Percentiles rank a stretch among this genome's conserved stretches.
Evolutionary conservation across 192 early-diverging fungal genomes (phyloP).

Genomic region (Mortierella claussenii): DNA sequence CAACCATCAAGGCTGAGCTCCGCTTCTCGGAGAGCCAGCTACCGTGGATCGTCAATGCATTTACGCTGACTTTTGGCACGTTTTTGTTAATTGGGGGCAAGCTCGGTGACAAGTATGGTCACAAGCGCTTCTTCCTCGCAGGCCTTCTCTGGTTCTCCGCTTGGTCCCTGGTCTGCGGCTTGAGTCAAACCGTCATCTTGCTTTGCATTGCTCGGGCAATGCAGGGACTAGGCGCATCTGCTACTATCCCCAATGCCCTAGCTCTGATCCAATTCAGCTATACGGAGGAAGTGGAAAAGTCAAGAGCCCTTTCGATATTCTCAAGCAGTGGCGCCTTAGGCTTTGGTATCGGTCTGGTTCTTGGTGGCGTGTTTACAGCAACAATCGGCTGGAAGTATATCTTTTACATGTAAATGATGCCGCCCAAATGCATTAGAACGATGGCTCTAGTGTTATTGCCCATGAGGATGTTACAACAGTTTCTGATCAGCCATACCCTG

Average conservation of each 20-base stretch:
- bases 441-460: too few relatives aligned
- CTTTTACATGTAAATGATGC: constrained; percentile 46
- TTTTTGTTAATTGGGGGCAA: constrained; percentile 55
- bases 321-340: constrained; percentile 50
- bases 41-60: constrained; percentile 55
- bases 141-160: constrained; percentile 53
- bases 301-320: constrained; percentile 37
- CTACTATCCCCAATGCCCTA: constrained; percentile 53
- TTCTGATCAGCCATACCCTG: too few relatives aligned
- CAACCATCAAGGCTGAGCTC: constrained; percentile 50
- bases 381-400: constrained; percentile 58
- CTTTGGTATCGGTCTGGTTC: constrained; percentile 47
- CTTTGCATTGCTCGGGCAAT: constrained; percentile 46
- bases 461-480: too few relatives aligned
- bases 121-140: constrained; percentile 38
- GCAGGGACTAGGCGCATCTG: constrained; percentile 52
- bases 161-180: constrained; percentile 54
- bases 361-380: constrained; percentile 51
- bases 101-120: constrained; percentile 58
- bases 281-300: constrained; percentile 44
- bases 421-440: too few relatives aligned
- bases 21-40: constrained; percentile 49
- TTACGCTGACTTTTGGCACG: constrained; percentile 54
- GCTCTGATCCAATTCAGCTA: constrained; percentile 52
- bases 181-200: constrained; percentile 30